These are phyloP conservation scores for Corynascus novoguineensis DNA, from an alignment of 495 filamentous ascomycete genomes.

Conservation along the genomic window DNA sequence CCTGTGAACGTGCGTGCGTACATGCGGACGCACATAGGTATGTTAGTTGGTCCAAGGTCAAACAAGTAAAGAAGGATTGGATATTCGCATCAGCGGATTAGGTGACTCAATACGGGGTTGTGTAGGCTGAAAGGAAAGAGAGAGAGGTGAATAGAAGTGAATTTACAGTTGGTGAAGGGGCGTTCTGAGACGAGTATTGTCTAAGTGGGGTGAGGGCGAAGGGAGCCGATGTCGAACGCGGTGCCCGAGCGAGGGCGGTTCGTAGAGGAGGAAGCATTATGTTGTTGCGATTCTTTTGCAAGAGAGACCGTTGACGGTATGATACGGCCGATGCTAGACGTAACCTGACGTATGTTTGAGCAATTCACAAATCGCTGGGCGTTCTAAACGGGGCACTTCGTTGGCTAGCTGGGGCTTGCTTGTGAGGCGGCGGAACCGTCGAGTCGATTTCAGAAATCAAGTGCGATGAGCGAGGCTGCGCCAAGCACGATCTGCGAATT, in stretches of 20 bases:
- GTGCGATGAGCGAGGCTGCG: too few relatives aligned
- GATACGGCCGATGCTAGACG: too few relatives aligned
- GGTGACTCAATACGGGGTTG: too few relatives aligned
- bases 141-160: not conserved
- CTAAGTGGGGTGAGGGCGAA: slow-evolving; percentile 3
- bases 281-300: not conserved
- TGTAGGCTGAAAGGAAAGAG: not conserved
- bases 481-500: not conserved
- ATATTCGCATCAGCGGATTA: too few relatives aligned
- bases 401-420: not conserved
- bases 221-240: not conserved
- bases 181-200: slow-evolving; percentile 12
- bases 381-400: not conserved
- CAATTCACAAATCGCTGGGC: not conserved
- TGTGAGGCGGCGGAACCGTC: not conserved
- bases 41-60: not conserved
- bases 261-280: slow-evolving; percentile 7
- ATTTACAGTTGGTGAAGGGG: slow-evolving; percentile 18
- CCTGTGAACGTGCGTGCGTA: slow-evolving; percentile 37
- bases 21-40: too few relatives aligned
- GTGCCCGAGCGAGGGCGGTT: slow-evolving; percentile 9
- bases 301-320: too few relatives aligned
- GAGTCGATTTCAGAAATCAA: not conserved
- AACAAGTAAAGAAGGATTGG: too few relatives aligned
- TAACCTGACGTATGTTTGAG: too few relatives aligned